phyloP scores from a whole-genome alignment of 2,329 filamentous ascomycete genomes.

The Trichoderma hamatum region DNA sequence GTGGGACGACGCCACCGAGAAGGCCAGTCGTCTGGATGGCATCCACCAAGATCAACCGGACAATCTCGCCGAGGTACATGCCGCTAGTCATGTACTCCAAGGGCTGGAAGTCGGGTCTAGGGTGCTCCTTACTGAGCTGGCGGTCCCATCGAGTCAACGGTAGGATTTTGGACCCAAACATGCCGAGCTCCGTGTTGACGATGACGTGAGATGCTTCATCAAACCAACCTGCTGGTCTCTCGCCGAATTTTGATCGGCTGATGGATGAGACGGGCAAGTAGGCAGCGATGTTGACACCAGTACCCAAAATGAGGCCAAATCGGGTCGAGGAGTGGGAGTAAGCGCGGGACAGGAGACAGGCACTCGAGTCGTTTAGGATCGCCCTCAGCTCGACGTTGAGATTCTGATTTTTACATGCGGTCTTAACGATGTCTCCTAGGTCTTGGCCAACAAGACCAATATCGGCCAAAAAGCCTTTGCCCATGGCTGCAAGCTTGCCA shows the following conservation, averaged over 20 bases:
- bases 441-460: slow-evolving; percentile 61
- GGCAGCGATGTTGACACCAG: slow-evolving; percentile 67
- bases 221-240: slow-evolving; percentile 59
- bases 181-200: slow-evolving; percentile 68
- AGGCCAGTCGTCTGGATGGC: slow-evolving; percentile 58
- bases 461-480: slow-evolving; percentile 66
- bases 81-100: slow-evolving; percentile 66
- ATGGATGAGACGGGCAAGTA: slow-evolving; percentile 64
- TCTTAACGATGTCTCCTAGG: slow-evolving; percentile 60
- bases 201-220: slow-evolving; percentile 63
- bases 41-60: slow-evolving; percentile 60
- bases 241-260: slow-evolving; percentile 58
- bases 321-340: slow-evolving; percentile 62
- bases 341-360: slow-evolving; percentile 66
- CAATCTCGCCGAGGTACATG: slow-evolving; percentile 68
- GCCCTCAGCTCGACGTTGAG: slow-evolving; percentile 60
- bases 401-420: slow-evolving; percentile 53
- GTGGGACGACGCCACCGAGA: slow-evolving; percentile 60
- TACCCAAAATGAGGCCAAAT: slow-evolving; percentile 68
- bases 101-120: slow-evolving; percentile 63
- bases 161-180: slow-evolving; percentile 64
- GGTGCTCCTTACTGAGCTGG: slow-evolving; percentile 54
- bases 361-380: slow-evolving; percentile 69
- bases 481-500: slow-evolving; percentile 64
- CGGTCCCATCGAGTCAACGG: slow-evolving; percentile 65